Percentiles rank a stretch among this genome's conserved stretches.
Evolutionary conservation across 345 rosid species (phyloP).

Genomic region (Populus ilicifolia): DNA sequence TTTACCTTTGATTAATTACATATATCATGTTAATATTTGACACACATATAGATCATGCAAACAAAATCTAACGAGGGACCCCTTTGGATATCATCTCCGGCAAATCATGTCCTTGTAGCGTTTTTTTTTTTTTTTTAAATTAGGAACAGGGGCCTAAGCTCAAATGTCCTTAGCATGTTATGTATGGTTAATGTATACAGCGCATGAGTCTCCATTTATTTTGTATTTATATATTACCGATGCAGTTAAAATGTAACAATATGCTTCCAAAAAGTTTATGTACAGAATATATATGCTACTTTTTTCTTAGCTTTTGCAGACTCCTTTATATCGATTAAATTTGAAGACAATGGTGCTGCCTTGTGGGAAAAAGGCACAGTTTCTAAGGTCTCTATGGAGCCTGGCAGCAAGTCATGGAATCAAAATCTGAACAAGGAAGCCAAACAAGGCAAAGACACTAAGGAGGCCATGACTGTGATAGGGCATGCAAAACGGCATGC

Average conservation of each 20-base stretch:
- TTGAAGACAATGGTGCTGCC: constrained; percentile 75
- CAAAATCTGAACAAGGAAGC: constrained; percentile 10
- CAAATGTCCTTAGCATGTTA: not conserved
- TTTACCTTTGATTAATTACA: not conserved
- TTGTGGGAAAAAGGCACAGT: constrained; percentile 78
- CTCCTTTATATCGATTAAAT: constrained; percentile 87
- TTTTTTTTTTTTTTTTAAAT: too few species aligned
- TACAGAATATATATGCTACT: not conserved
- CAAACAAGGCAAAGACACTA: constrained; percentile 8
- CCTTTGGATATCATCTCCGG: not conserved
- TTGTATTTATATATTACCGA: not conserved
- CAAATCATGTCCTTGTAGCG: not conserved
- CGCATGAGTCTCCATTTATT: not conserved
- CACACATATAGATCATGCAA: not conserved
- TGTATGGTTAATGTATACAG: not conserved
- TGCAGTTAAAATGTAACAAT: not conserved
- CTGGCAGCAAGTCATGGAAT: constrained; percentile 42
- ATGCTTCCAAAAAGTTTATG: not conserved
- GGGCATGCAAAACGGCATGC: constrained; percentile 58
- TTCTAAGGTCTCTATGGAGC: constrained; percentile 52
- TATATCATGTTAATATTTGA: not conserved
- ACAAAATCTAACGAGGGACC: not conserved
- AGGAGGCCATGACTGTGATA: constrained; percentile 44
- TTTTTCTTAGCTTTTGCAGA: constrained; percentile 41
- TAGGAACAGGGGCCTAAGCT: too few species aligned